Conservation (phyloP, 352 stramenopile species). For the Pythium volutum region DNA sequence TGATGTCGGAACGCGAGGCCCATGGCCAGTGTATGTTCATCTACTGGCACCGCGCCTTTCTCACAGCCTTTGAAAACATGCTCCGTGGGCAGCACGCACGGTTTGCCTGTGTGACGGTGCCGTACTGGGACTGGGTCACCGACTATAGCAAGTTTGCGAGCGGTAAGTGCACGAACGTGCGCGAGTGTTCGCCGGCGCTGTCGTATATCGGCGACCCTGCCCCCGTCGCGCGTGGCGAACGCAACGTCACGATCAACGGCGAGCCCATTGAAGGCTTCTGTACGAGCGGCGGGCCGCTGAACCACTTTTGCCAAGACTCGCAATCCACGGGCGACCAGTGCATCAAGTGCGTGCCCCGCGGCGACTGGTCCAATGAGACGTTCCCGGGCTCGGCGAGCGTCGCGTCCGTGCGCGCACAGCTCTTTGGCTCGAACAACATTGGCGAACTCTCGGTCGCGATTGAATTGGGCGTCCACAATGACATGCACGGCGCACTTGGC, state of each 20-base stretch:
- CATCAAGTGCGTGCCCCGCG: conserved; percentile 47
- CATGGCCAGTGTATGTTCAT: conserved; percentile 71
- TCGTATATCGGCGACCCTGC: conserved; percentile 34
- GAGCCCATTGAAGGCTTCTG: conserved; percentile 36
- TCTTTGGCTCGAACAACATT: conserved; percentile 51
- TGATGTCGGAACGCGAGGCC: conserved; percentile 28
- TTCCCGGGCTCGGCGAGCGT: conserved; percentile 40
- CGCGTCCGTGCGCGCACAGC: conserved; percentile 42
- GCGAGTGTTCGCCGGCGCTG: conserved; percentile 42
- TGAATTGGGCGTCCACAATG: conserved; percentile 57
- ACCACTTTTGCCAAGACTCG: conserved; percentile 57
- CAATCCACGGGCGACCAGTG: conserved; percentile 24
- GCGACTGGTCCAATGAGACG: conserved; percentile 28
- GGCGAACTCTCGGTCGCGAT: conserved; percentile 44
- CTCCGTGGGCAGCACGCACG: conserved; percentile 45
- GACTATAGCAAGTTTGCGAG: conserved; percentile 37
- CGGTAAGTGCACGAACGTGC: conserved; percentile 40
- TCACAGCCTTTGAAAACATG: conserved; percentile 82
- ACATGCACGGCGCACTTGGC: conserved; percentile 47
- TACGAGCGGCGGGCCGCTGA: conserved; percentile 29
- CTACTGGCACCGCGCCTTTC: conserved; percentile 74
- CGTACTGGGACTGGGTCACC: conserved; percentile 77
- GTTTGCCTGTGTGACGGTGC: conserved; percentile 72
- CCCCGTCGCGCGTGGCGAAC: conserved; percentile 5
- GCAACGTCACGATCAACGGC: conserved; percentile 40